A percentile compares a stretch with the other conserved stretches of the same genome.
phyloP scores from a whole-genome alignment of 2,329 filamentous ascomycete genomes.

The Dryadomyces quercus-mongolicae region DNA sequence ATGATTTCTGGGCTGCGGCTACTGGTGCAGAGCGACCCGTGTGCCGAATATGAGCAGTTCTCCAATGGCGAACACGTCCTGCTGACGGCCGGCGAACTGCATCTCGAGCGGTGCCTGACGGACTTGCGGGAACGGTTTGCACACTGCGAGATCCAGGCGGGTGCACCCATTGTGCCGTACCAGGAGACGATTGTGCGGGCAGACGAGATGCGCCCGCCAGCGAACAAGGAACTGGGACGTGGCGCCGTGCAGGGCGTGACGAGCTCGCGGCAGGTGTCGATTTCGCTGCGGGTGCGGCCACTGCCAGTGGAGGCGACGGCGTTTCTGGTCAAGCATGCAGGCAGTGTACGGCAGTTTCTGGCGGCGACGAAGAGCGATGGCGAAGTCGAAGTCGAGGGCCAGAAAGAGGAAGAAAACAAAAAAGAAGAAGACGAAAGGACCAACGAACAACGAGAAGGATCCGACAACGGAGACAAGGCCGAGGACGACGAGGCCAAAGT shows the following conservation, averaged over 20 bases:
- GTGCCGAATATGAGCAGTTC: slow-evolving; percentile 89
- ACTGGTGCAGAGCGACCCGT: slow-evolving; percentile 89
- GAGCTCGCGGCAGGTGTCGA: slow-evolving; percentile 72
- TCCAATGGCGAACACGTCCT: slow-evolving; percentile 91
- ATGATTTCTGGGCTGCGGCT: slow-evolving; percentile 84
- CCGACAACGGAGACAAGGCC: slow-evolving; percentile 26
- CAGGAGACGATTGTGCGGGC: slow-evolving; percentile 80
- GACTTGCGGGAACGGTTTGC: slow-evolving; percentile 90
- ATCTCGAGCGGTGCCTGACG: slow-evolving; percentile 86
- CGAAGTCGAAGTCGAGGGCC: too few relatives aligned
- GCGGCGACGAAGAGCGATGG: slow-evolving; percentile 20
- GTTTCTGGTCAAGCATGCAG: slow-evolving; percentile 70
- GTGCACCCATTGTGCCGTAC: slow-evolving; percentile 90
- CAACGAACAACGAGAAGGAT: slow-evolving; percentile 25
- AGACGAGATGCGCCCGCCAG: slow-evolving; percentile 84
- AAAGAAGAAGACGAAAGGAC: slow-evolving; percentile 25
- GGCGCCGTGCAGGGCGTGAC: slow-evolving; percentile 67
- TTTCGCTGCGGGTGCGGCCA: slow-evolving; percentile 67
- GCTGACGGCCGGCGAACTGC: slow-evolving; percentile 83
- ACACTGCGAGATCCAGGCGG: slow-evolving; percentile 85
- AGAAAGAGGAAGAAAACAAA: neutral
- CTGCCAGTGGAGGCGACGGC: slow-evolving; percentile 69
- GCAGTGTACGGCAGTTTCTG: slow-evolving; percentile 47
- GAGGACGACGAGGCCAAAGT: slow-evolving; percentile 47
- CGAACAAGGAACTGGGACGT: slow-evolving; percentile 73